These are phyloP conservation scores for Rhynchospora pubera DNA, from an alignment of 176 grass and related monocot genomes.

Conservation along the genomic window DNA sequence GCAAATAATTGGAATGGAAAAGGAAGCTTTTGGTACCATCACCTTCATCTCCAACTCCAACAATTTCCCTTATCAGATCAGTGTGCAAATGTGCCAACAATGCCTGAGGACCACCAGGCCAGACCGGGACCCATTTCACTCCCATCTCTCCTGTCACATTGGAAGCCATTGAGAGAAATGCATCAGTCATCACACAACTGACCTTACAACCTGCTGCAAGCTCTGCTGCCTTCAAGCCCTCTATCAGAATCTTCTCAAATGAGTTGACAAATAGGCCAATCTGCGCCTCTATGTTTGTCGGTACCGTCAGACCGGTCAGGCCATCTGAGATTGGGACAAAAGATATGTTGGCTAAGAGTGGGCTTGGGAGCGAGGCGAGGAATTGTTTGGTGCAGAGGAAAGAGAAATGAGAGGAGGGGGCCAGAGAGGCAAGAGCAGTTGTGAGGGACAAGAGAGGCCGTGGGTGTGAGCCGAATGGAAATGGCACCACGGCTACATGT, in stretches of 20 bases:
- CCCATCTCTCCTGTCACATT: neutral
- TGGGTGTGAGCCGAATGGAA: slow-evolving; percentile 23
- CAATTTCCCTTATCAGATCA: slow-evolving; percentile 15
- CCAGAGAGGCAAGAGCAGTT: neutral
- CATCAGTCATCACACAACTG: slow-evolving; percentile 25
- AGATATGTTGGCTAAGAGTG: neutral
- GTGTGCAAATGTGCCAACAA: slow-evolving; percentile 14
- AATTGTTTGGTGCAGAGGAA: slow-evolving; percentile 20
- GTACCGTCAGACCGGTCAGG: neutral
- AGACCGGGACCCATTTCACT: slow-evolving; percentile 17
- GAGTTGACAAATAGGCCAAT: slow-evolving; percentile 28
- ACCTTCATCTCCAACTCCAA: slow-evolving; percentile 24
- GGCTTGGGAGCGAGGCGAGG: neutral
- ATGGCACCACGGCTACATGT: slow-evolving; percentile 22
- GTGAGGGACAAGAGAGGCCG: slow-evolving; percentile 15
- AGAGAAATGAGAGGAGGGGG: slow-evolving; percentile 3
- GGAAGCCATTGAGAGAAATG: slow-evolving; percentile 21
- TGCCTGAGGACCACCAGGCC: slow-evolving; percentile 1
- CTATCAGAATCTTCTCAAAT: neutral
- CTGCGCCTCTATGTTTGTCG: neutral
- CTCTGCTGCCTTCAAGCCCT: slow-evolving; percentile 15
- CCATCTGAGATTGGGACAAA: slow-evolving; percentile 23
- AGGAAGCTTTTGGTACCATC: neutral
- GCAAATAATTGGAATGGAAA: neutral
- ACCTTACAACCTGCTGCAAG: neutral